These are phyloP conservation scores for Exophiala mesophila DNA, from an alignment of 2,329 filamentous ascomycete species.

Conservation along the genomic window DNA sequence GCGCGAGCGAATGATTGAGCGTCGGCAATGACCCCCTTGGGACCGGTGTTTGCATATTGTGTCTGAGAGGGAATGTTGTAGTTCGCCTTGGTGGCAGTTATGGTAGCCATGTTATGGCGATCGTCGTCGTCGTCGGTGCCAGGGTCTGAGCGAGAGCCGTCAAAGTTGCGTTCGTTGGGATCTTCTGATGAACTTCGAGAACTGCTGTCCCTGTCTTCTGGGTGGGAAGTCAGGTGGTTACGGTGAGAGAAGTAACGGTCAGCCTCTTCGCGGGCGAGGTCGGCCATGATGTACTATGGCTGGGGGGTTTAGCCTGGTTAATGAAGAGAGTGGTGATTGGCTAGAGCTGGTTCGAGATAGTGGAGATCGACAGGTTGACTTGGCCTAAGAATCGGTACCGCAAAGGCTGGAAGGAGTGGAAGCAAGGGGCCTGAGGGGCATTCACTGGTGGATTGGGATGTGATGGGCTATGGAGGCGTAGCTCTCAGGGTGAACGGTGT, in stretches of 20 bases:
- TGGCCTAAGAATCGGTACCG: background rate
- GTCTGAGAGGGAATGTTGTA: conserved; percentile 43
- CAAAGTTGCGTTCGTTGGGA: conserved; percentile 13
- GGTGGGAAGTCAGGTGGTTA: conserved; percentile 35
- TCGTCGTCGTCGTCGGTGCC: conserved; percentile 35
- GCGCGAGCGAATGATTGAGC: conserved; percentile 47
- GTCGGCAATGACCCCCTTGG: conserved; percentile 49
- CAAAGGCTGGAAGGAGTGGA: background rate
- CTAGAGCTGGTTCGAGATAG: background rate
- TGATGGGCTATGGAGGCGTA: background rate
- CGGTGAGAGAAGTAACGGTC: conserved; percentile 38
- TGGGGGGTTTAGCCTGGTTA: no score
- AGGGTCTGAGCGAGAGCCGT: conserved; percentile 25
- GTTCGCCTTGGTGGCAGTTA: conserved; percentile 32
- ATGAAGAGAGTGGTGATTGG: background rate
- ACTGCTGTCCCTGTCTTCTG: conserved; percentile 36
- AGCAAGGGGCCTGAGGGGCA: background rate
- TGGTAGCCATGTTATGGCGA: conserved; percentile 30
- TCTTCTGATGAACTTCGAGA: conserved; percentile 20
- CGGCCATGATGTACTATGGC: conserved; percentile 38
- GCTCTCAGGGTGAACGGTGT: background rate
- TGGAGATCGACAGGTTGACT: no score
- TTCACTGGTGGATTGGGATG: background rate
- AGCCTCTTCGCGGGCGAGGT: conserved; percentile 44
- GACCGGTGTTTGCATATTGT: conserved; percentile 47